Base-by-base conservation (phyloP, 2,329 filamentous ascomycete genomes). In the Botrytis paeoniae region DNA sequence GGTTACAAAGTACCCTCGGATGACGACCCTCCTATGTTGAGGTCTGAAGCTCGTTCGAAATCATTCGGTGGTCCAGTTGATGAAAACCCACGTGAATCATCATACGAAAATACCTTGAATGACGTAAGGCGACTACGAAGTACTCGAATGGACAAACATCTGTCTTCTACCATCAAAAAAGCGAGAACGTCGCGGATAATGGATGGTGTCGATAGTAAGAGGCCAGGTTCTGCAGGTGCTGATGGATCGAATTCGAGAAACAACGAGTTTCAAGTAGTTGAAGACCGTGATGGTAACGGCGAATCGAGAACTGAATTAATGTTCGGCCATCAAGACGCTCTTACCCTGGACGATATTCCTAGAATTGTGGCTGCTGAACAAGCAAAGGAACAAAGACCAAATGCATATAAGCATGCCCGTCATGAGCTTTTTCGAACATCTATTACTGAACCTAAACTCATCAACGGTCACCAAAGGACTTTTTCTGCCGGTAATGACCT, bases 301-400 rank as follows among this genome's bases (percentile, higher is more conserved):
- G 91, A 93, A 77, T 87, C 89, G 32, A 88, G 91, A 45, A 91
- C 92, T 25, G 93, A 95, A 78, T 87, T 95, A 77, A 95, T 95
- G 80, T 94, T 99, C 80, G 94, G 94, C 51, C 91, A 94, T 77
- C 92, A 95, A 79, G 95, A 98, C 82, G 94, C 94, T 37, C 88
- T 99, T 75, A 98, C 95, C 0, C 85, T 99, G 73, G 96, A 99
- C 79, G 96, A 99, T 80, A 98, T 99, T 77, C 94, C 96, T 14
- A 89, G 96, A 75, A 97, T 99, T 79, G 95, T 98, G 60, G 96
- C 96, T 48, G 93, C 96, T 22, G 95, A 98, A 81, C 95, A 98
- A 83, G 95, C 95, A 37, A 91, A 94, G 78, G 95, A 98, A 80
- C 94, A 97, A 81, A 87, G 93, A 75, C 92, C 93, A 22, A 93